phyloP scores from a whole-genome alignment of 2,329 filamentous ascomycete species.

The Ascomycota sp. region DNA sequence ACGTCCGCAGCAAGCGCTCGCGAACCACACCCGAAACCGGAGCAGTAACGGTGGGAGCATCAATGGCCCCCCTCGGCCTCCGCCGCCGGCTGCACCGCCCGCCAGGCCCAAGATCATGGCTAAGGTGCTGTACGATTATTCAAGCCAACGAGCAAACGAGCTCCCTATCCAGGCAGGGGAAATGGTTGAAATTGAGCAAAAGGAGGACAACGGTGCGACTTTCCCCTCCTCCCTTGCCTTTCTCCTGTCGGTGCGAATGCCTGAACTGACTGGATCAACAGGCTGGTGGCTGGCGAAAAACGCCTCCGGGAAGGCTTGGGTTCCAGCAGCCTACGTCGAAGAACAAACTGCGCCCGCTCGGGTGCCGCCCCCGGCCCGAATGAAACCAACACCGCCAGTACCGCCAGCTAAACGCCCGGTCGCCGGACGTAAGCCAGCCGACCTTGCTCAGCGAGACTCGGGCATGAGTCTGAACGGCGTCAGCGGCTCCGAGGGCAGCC shows the following conservation, averaged over 20 bases:
- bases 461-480: slow-evolving; percentile 39
- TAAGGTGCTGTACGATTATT: slow-evolving; percentile 85
- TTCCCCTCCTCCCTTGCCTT: background rate
- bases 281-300: slow-evolving; percentile 94
- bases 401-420: slow-evolving; percentile 66
- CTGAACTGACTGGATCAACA: slow-evolving; percentile 21
- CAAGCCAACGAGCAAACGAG: slow-evolving; percentile 67
- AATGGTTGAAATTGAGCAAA: slow-evolving; percentile 74
- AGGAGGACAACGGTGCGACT: slow-evolving; percentile 87
- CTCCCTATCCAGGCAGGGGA: slow-evolving; percentile 63
- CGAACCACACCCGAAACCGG: slow-evolving; percentile 33
- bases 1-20: slow-evolving; percentile 2
- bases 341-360: slow-evolving; percentile 48
- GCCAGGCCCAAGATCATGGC: slow-evolving; percentile 49
- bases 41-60: slow-evolving; percentile 29
- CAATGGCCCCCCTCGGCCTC: slow-evolving; percentile 41
- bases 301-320: slow-evolving; percentile 59
- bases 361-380: slow-evolving; percentile 33
- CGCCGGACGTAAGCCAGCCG: slow-evolving; percentile 48
- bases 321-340: slow-evolving; percentile 84
- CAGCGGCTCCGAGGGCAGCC: slow-evolving; percentile 38
- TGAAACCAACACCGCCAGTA: slow-evolving; percentile 53
- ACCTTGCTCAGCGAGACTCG: slow-evolving; percentile 51
- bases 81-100: slow-evolving; percentile 45
- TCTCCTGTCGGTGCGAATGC: background rate